phyloP scores from a whole-genome alignment of 345 rosid species.

The Eucalyptus virginea region DNA sequence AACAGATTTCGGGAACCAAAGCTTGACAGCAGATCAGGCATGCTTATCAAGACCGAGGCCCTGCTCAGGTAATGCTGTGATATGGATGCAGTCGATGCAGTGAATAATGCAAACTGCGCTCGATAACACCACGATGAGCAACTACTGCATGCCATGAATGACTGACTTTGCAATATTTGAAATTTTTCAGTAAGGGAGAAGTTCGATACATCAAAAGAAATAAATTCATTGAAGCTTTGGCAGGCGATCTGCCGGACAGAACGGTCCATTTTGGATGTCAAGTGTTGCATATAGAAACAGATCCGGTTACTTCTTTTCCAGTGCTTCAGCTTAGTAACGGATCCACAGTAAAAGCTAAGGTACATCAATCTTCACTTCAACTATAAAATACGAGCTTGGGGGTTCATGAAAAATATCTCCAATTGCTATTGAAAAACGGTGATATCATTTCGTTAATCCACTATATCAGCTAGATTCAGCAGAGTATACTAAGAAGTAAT shows the following conservation, averaged over 20 bases:
- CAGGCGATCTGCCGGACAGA: background rate
- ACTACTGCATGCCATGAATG: background rate
- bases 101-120: background rate
- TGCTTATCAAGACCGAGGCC: background rate
- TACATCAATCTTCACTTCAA: background rate
- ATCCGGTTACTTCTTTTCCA: slow-evolving; percentile 13
- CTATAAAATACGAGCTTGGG: background rate
- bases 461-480: background rate
- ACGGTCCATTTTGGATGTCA: background rate
- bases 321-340: slow-evolving; percentile 23
- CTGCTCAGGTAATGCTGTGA: background rate
- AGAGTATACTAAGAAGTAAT: background rate
- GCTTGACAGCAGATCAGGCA: background rate
- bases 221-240: background rate
- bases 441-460: background rate
- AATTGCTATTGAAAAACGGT: background rate
- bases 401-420: background rate
- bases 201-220: background rate
- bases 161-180: background rate
- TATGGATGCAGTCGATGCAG: background rate
- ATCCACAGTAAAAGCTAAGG: slow-evolving; percentile 30
- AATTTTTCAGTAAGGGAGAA: background rate
- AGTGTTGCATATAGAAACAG: slow-evolving; percentile 5
- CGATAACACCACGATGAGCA: background rate
- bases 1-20: background rate